A percentile compares a stretch with the other conserved stretches of the same genome.
phyloP scores from a whole-genome alignment of 805 yeast genomes.

The Starmerella scarabaei region DNA sequence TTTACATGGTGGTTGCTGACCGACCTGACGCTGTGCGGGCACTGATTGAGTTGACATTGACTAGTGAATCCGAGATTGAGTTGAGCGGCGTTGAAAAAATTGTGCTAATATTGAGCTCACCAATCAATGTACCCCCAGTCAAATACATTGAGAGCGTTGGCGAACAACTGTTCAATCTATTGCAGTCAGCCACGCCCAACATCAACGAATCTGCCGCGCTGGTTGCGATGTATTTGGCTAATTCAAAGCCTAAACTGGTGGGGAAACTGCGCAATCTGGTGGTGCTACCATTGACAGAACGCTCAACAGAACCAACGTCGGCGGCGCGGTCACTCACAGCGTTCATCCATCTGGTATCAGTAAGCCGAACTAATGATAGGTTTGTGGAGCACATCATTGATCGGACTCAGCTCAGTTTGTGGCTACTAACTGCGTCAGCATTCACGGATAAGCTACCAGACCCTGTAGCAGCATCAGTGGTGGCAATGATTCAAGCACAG shows the following conservation, averaged over 20 bases:
- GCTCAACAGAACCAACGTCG: neutral
- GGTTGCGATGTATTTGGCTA: conserved; percentile 3
- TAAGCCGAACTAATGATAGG: neutral
- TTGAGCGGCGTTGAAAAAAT: conserved; percentile 55
- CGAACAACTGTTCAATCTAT: conserved; percentile 45
- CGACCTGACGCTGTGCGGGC: conserved; percentile 61
- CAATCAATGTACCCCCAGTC: conserved; percentile 35
- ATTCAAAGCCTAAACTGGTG: conserved; percentile 11
- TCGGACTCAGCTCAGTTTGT: neutral
- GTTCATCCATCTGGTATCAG: neutral
- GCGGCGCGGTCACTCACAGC: neutral
- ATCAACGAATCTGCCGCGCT: conserved; percentile 7
- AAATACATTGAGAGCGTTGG: conserved; percentile 50
- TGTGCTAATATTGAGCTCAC: conserved; percentile 51
- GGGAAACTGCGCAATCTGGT: conserved; percentile 15
- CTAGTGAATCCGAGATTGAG: conserved; percentile 49
- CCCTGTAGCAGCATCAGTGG: neutral
- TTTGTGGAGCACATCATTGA: conserved; percentile 4
- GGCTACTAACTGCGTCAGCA: conserved; percentile 6
- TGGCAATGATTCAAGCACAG: neutral
- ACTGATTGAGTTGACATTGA: conserved; percentile 56
- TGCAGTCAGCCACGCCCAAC: conserved; percentile 29
- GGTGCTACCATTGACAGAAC: conserved; percentile 6
- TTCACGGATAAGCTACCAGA: neutral
- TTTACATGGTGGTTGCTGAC: conserved; percentile 35